phyloP scores from a whole-genome alignment of 108 stramenopile species.

The Nitzschia putrida region DNA sequence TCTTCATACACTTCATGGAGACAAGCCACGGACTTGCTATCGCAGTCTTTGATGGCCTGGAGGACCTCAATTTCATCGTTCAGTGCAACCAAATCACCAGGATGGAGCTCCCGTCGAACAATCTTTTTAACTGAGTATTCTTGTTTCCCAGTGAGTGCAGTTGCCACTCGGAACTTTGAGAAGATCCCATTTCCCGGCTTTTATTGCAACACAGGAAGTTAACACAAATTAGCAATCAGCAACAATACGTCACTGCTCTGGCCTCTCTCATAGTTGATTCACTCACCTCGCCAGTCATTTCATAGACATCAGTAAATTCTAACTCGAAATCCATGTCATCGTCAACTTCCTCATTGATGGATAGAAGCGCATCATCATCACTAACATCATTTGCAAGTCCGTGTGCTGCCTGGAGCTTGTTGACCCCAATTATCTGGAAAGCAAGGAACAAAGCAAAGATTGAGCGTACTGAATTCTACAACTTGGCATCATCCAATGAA shows the following conservation, averaged over 20 bases:
- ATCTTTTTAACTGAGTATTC: slow-evolving; percentile 61
- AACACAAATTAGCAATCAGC: not conserved
- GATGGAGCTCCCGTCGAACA: slow-evolving; percentile 45
- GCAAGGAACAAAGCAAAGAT: not conserved
- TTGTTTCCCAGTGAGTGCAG: slow-evolving; percentile 41
- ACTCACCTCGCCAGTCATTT: slow-evolving; percentile 6
- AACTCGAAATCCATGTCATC: slow-evolving; percentile 18
- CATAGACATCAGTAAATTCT: slow-evolving; percentile 14
- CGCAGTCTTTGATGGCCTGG: slow-evolving; percentile 33
- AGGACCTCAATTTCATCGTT: slow-evolving; percentile 60
- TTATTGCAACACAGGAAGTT: not conserved
- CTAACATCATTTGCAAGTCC: not conserved
- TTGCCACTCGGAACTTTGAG: slow-evolving; percentile 49
- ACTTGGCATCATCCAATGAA: not conserved
- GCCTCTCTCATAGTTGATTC: not conserved
- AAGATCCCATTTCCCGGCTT: slow-evolving; percentile 63
- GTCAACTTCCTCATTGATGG: not conserved
- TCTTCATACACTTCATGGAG: slow-evolving; percentile 69
- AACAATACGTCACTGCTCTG: not conserved
- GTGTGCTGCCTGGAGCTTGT: slow-evolving; percentile 11
- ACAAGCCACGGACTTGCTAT: slow-evolving; percentile 56
- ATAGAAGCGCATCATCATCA: not conserved
- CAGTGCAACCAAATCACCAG: slow-evolving; percentile 46
- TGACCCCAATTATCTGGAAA: slow-evolving; percentile 10
- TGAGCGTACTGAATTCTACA: too few relatives aligned